Evolutionary conservation across 176 grass and related monocot genomes (phyloP), one percentile per base, ranked within the genome.

Genomic region (Raddia distichophylla): DNA sequence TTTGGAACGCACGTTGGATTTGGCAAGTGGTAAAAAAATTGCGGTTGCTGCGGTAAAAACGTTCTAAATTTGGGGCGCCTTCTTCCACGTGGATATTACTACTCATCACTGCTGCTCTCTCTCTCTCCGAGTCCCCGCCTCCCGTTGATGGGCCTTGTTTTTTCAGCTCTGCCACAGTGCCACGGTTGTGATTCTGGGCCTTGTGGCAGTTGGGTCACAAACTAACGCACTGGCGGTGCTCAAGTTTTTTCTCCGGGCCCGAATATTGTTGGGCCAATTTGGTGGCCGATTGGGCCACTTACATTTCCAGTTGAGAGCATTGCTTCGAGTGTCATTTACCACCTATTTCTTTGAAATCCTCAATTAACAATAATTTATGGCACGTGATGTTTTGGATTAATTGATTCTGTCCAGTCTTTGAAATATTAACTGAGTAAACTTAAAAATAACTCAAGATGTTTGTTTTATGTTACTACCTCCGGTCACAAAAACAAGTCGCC

Each of bases 21-120:
- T 61, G 15, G 71, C 14, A 5, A 37, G 54, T 7, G 73, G 74
- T 44, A 8, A 46, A 8, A 46, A 8, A 56, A 65, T 56, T 15
- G 64, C 34, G 61, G n/a, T 22, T 16, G 22, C 6, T 6, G 54
- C 35, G 15, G 69, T 75, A 27, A 74, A 84, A 46, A 46, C 8
- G 53, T 4, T 74, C 70, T 37, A 16, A 76, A 63, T 48, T 84
- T 52, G 81, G 60, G 68, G 71, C 11, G 3, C 8, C 14, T 3
- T 64, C 14, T 33, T 46, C 68, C 61, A 73, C 35, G 49, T 27
- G 70, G 22, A 27, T 27, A 27, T 27, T 27, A 27, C 27, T 27
- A 27, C 27, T 27, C 27, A 27, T 27, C 27, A 27, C 27, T 27
- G 27, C 27, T 27, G 27, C 1, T 27, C 27, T 27, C 27, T 27